Base-by-base conservation (phyloP, 106 monocot species). In the Allium cepa region DNA sequence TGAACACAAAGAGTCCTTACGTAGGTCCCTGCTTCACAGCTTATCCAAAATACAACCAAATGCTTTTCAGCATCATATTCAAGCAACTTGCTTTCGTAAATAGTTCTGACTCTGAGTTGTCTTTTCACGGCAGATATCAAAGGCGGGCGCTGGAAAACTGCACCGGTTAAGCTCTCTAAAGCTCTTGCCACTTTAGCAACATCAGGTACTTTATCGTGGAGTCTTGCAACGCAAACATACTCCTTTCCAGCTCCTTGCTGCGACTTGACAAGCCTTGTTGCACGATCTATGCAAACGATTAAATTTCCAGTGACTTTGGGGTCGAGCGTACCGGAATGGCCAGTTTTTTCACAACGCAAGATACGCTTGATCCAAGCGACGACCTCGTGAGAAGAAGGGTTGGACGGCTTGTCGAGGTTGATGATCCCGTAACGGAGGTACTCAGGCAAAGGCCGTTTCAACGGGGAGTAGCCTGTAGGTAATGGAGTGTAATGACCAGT, bases 171-270 rank as follows among this genome's bases (percentile, higher is more conserved):
- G 12, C 90, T 87, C 66, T 94, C 94, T 0, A 94, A 79, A 1
- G 90, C 90, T 4, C 84, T 83, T n/a, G 82, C 84, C 18, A 94
- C 94, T 49, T 63, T 68, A 46, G 80, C 72, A 2, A 66, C 65
- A 49, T 90, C 90, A 0, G 85, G 73, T 8, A 90, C 85, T 15
- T 71, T 73, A 3, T 81, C 69, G 49, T 84, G 94, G 49, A 95
- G 79, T 12, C 91, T 75, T 14, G 91, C 90, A 11, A 91, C 71
- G 72, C 94, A 95, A 49, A 95, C 94, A 67, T 95, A 95, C 83
- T 95, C 94, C 87, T 95, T 95, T 46, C 94, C 91, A 0, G 94
- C 94, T 18, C 94, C 94, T 70, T 95, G 94, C 88, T 95, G 94
- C 8, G 94, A 95, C 66, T 95, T 95, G 17, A 95, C 94, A 14